Evolutionary conservation across 2,329 filamentous ascomycete genomes (phyloP).

Genomic region (Colletotrichum trifolii): DNA sequence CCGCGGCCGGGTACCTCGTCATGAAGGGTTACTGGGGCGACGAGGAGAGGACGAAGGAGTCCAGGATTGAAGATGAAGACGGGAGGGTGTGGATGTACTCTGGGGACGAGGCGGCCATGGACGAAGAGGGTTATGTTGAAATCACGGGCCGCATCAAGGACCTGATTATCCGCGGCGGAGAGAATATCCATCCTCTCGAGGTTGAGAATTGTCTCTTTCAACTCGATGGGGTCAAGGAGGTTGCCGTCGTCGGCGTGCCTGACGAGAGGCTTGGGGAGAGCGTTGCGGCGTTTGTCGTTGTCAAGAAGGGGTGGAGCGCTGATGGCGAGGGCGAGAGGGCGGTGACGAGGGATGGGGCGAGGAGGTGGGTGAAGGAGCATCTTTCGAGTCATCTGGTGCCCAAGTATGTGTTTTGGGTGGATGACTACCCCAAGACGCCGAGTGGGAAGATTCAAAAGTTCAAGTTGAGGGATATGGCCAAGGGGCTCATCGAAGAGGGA

Average conservation of each 20-base stretch:
- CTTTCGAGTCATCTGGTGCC: constrained; percentile 84
- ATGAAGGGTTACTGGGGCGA: constrained; percentile 95
- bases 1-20: constrained; percentile 84
- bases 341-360: constrained; percentile 69
- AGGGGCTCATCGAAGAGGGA: constrained; percentile 44
- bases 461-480: constrained; percentile 77
- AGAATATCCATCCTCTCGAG: constrained; percentile 96
- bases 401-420: constrained; percentile 88
- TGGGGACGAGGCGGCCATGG: constrained; percentile 91
- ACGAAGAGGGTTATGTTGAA: constrained; percentile 81
- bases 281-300: constrained; percentile 84
- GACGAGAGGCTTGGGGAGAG: constrained; percentile 87
- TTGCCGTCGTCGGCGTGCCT: constrained; percentile 84
- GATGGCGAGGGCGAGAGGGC: constrained; percentile 43
- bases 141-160: constrained; percentile 97
- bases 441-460: constrained; percentile 98
- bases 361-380: constrained; percentile 76
- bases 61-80: constrained; percentile 59
- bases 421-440: constrained; percentile 91
- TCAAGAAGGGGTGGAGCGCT: constrained; percentile 36
- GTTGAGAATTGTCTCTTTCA: constrained; percentile 88
- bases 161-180: constrained; percentile 91
- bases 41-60: constrained; percentile 73
- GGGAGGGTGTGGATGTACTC: constrained; percentile 85
- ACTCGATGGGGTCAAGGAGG: constrained; percentile 77